These are phyloP conservation scores for Candida mattraensis DNA, from an alignment of 805 yeast genomes.

Conservation along the genomic window DNA sequence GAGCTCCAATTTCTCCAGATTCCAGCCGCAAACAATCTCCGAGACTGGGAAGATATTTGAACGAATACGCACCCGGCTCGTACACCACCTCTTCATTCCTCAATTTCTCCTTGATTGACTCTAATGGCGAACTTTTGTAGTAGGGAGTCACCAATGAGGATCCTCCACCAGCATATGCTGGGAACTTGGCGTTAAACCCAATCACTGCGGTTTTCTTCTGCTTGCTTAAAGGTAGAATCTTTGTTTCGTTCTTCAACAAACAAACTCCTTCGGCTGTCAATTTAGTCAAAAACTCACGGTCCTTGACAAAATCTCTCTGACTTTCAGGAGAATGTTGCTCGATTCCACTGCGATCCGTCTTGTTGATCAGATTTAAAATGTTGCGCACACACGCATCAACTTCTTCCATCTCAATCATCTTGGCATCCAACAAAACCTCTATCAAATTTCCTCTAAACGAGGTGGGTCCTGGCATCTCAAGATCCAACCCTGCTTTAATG, in stretches of 20 bases:
- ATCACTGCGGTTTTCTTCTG: slow-evolving; percentile 49
- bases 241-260: slow-evolving; percentile 51
- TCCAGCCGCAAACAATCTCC: slow-evolving; percentile 21
- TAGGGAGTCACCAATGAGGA: slow-evolving; percentile 52
- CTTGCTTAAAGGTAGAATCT: slow-evolving; percentile 47
- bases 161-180: slow-evolving; percentile 56
- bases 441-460: slow-evolving; percentile 42
- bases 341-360: slow-evolving; percentile 41
- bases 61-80: slow-evolving; percentile 37
- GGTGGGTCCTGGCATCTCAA: slow-evolving; percentile 67
- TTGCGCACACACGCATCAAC: slow-evolving; percentile 49
- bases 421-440: slow-evolving; percentile 42
- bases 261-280: slow-evolving; percentile 53
- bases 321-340: slow-evolving; percentile 40
- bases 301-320: slow-evolving; percentile 47
- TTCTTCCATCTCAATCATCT: slow-evolving; percentile 38
- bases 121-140: slow-evolving; percentile 48
- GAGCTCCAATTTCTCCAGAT: slow-evolving; percentile 25
- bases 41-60: slow-evolving; percentile 36
- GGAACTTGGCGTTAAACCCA: slow-evolving; percentile 35
- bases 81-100: slow-evolving; percentile 27
- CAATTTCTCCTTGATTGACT: slow-evolving; percentile 39
- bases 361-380: slow-evolving; percentile 48
- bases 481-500: slow-evolving; percentile 55
- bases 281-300: slow-evolving; percentile 42